Base-by-base conservation (phyloP, 805 yeast species). In the Nakazawaea ambrosiae region DNA sequence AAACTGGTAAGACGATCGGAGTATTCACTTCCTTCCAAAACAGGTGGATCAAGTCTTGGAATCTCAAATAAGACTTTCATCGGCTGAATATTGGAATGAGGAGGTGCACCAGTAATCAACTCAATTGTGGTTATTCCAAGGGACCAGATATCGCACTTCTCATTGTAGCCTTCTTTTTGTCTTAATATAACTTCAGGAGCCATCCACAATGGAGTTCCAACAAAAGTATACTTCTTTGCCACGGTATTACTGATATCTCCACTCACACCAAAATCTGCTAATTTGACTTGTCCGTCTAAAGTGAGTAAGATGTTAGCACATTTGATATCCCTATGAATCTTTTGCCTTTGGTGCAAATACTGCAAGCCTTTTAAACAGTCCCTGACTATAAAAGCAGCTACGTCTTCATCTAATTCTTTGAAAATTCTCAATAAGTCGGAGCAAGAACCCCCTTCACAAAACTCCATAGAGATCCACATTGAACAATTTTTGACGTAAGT, bases 161-260 rank as follows among this genome's bases (percentile, higher is more conserved):
- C 83, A 51, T 84, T 72, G 56, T 92, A 88, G 1, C 92, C 95
- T 18, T 20, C 19, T 10, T 15, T 16, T 32, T 35, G 34, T 39
- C 70, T 55, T 4, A 66, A 55, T 31, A 92, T 82, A n/a, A 90
- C 83, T 55, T 92, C 98, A 0, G 98, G 98, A 0, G 98, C 98
- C 97, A 90, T 89, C 97, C 97, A 89, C 58, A 76, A 86, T 11
- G 97, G 96, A 0, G 97, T 88, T 1, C 97, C 97, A 36, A 88
- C 96, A 66, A 89, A 81, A 0, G 96, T 85, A 39, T 73, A 75
- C 45, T 80, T 72, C 43, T 67, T 67, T 17, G 64, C 57, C 36
- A 57, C 58, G 1, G 81, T 69, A 31, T 66, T 59, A 16, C 80
- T 71, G 20, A 89, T 66, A 55, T 87, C 92, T 0, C 92, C 92